Conservation (phyloP, 2,329 filamentous ascomycete genomes). For the Tolypocladium tropicale region DNA sequence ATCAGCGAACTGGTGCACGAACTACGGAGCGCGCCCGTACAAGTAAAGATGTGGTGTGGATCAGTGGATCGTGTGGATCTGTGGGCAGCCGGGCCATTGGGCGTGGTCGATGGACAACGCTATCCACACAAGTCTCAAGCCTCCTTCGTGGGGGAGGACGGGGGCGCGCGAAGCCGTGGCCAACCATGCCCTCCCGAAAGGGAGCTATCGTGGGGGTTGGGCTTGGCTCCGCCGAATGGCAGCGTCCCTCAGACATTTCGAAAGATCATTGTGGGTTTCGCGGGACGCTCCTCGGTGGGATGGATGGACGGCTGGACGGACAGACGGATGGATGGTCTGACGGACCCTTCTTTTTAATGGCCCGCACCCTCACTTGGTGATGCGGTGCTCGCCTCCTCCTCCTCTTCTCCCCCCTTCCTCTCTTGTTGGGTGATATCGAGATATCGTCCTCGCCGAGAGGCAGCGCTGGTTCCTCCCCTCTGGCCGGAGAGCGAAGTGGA, state of each 20-base stretch:
- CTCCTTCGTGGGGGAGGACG: conserved; percentile 2
- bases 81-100: conserved; percentile 1
- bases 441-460: background rate
- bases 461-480: background rate
- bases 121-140: background rate
- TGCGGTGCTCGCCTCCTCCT: background rate
- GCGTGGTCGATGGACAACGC: background rate
- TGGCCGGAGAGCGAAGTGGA: background rate
- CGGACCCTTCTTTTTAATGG: background rate
- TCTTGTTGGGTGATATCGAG: background rate
- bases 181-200: background rate
- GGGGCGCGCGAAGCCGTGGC: background rate
- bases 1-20: background rate
- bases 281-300: background rate
- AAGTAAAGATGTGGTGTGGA: background rate
- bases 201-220: conserved; percentile 2
- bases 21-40: too few relatives aligned
- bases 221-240: background rate
- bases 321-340: conserved; percentile 1
- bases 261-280: background rate
- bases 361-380: background rate
- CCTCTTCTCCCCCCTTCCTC: background rate
- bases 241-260: background rate
- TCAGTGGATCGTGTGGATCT: conserved; percentile 1
- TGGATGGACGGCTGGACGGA: conserved; percentile 2